Conservation (phyloP, 2,329 filamentous ascomycete species). For the Ophiocordyceps sinensis region DNA sequence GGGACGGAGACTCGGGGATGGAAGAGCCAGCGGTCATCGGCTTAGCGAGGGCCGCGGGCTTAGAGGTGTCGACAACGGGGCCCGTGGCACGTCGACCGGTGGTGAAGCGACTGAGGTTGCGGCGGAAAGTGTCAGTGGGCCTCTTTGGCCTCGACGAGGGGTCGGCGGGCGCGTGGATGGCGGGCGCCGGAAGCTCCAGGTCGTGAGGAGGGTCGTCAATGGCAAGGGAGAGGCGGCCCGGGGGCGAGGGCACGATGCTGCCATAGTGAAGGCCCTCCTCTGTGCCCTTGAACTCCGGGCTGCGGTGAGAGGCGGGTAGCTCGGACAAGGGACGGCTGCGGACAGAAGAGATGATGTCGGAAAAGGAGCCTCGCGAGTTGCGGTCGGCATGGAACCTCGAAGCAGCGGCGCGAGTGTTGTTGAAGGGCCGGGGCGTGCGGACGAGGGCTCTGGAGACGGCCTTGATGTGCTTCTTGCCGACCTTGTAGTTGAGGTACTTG, state of each 20-base stretch:
- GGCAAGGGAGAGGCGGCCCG: slow-evolving; percentile 3
- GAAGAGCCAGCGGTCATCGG: slow-evolving; percentile 2
- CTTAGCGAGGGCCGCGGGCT: slow-evolving; percentile 4
- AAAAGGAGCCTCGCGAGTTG: too few species aligned
- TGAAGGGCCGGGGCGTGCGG: slow-evolving; percentile 32
- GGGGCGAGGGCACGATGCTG: slow-evolving; percentile 33
- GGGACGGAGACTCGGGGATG: slow-evolving; percentile 12
- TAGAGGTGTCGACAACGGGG: slow-evolving; percentile 6
- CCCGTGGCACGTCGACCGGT: slow-evolving; percentile 4
- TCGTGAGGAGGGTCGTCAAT: slow-evolving; percentile 11
- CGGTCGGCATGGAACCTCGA: slow-evolving; percentile 1
- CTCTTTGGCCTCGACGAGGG: slow-evolving; percentile 14
- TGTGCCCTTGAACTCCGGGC: slow-evolving; percentile 11
- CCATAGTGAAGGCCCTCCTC: slow-evolving; percentile 33
- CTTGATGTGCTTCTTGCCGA: slow-evolving; percentile 89
- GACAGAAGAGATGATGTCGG: not conserved
- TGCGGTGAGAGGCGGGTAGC: not conserved
- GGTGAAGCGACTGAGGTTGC: slow-evolving; percentile 10
- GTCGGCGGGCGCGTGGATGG: slow-evolving; percentile 24
- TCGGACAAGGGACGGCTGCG: not conserved
- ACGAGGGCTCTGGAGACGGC: slow-evolving; percentile 59
- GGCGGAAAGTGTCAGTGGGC: slow-evolving; percentile 6
- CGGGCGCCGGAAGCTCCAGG: slow-evolving; percentile 41
- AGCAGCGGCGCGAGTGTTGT: too few species aligned
- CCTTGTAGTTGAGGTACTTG: slow-evolving; percentile 93